phyloP scores from a whole-genome alignment of 257 asterid species.

The Verbascum thapsus region DNA sequence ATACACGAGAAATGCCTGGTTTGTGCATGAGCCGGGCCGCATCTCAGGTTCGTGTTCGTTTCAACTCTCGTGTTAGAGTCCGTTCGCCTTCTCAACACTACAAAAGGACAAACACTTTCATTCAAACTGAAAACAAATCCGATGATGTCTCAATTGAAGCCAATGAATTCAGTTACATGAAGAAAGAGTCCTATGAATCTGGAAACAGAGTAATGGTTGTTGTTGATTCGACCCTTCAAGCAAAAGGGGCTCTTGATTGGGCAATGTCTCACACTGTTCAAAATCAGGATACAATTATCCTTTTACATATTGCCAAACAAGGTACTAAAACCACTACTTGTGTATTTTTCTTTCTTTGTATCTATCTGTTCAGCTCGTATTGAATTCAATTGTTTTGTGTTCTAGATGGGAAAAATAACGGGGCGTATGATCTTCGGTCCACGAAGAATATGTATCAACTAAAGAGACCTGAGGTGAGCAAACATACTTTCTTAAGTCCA shows the following conservation, averaged over 20 bases:
- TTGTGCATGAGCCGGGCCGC: constrained; percentile 56
- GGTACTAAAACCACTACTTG: constrained; percentile 36
- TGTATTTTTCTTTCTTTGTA: too few species aligned
- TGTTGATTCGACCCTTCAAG: constrained; percentile 60
- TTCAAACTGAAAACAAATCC: too few species aligned
- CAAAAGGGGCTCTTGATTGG: constrained; percentile 84
- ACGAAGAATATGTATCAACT: constrained; percentile 46
- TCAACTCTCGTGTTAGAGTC: constrained; percentile 43
- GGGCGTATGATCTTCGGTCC: constrained; percentile 45
- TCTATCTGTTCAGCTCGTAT: not conserved
- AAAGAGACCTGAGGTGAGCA: constrained; percentile 67
- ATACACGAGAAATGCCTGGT: constrained; percentile 45
- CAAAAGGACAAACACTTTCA: constrained; percentile 41
- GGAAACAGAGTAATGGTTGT: constrained; percentile 91
- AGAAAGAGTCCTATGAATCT: constrained; percentile 41
- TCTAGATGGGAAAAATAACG: constrained; percentile 48
- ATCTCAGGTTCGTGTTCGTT: constrained; percentile 44
- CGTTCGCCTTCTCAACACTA: constrained; percentile 56
- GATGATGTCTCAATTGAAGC: constrained; percentile 42
- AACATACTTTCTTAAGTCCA: too few species aligned
- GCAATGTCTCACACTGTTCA: constrained; percentile 84
- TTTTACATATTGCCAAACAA: constrained; percentile 60
- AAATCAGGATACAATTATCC: constrained; percentile 64
- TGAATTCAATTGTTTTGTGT: constrained; percentile 11
- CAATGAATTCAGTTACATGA: constrained; percentile 42